Evolutionary conservation across 1,284 basidiomycete species (phyloP), one percentile per base, ranked within the genome.

Genomic region (Sphaerobolus stellatus): DNA sequence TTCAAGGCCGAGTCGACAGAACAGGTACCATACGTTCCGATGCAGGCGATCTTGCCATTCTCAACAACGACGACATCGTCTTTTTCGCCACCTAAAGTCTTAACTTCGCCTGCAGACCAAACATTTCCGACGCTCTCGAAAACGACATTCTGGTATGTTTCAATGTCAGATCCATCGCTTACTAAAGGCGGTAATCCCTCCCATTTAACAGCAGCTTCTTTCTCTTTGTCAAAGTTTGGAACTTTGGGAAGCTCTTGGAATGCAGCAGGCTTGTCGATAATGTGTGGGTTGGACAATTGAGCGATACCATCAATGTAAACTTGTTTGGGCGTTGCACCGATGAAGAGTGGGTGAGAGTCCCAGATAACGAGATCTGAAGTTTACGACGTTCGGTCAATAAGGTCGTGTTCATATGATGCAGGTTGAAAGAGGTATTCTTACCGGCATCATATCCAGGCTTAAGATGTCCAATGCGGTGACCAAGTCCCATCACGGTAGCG

Each of bases 391-490:
- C 2, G n/a, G 18, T 8, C n/a, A 13, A 5, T 18, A 16, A 11
- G 25, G 29, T 14, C 29, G 28, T 22, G 11, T 14, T 48, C n/a
- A 11, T n/a, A 1, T 24, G 29, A 34, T n/a, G 36, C 36, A 38
- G 36, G 22, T 43, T 22, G 13, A 5, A 43, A 6, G 13, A 11
- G n/a, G n/a, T n/a, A 43, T 6, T 24, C 45, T 8, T 27, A 48
- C 45, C 45, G 30, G 45, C 45, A 48, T 48, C 45, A 29, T 48
- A 51, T 67, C 67, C 90, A 9, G 61, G 40, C 25, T 67, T 65
- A 11, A 80, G 56, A 57, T 69, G 71, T 4, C 80, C 80, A 20
- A 82, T 55, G n/a, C 80, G 68, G 59, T 82, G 78, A 30, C 71
- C 73, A 43, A 80, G 67, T 5, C 78, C 79, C 22, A 77, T 62